These are phyloP conservation scores for Penicillium concentricum DNA, from an alignment of 2,329 filamentous ascomycete genomes.

Conservation along the genomic window DNA sequence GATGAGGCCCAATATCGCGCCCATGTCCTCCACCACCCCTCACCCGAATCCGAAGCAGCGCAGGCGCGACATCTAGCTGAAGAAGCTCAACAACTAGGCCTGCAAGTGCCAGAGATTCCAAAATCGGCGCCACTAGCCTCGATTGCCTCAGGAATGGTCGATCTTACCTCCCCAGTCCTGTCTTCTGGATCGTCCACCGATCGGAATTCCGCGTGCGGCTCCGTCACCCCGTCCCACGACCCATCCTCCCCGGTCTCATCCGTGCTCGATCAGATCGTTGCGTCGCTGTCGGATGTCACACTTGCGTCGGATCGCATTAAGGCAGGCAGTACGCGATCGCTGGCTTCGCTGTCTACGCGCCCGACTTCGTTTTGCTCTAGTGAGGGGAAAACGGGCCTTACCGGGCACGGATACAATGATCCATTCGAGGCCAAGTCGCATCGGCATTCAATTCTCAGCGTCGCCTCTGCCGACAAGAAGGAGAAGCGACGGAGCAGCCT, in stretches of 20 bases:
- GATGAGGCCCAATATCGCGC: slow-evolving; percentile 41
- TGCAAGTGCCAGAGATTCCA: slow-evolving; percentile 35
- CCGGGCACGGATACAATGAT: slow-evolving; percentile 17
- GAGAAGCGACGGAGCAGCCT: slow-evolving; percentile 33
- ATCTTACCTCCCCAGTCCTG: slow-evolving; percentile 31
- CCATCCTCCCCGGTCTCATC: slow-evolving; percentile 13
- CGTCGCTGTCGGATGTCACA: slow-evolving; percentile 35
- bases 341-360: slow-evolving; percentile 40
- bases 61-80: slow-evolving; percentile 38
- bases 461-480: slow-evolving; percentile 29
- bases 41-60: slow-evolving; percentile 38
- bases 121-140: slow-evolving; percentile 36
- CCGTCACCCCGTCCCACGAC: slow-evolving; percentile 25
- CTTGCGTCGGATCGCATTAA: slow-evolving; percentile 30
- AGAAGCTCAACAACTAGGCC: slow-evolving; percentile 40
- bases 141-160: slow-evolving; percentile 35
- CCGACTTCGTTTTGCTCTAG: slow-evolving; percentile 41
- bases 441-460: slow-evolving; percentile 30
- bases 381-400: slow-evolving; percentile 28
- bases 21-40: slow-evolving; percentile 35
- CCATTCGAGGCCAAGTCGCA: slow-evolving; percentile 14
- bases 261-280: slow-evolving; percentile 31
- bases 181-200: slow-evolving; percentile 36
- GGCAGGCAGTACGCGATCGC: slow-evolving; percentile 37
- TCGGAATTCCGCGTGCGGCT: slow-evolving; percentile 30